These are phyloP conservation scores for Endocarpon pusillum DNA, from an alignment of 495 filamentous ascomycete species.

Conservation along the genomic window DNA sequence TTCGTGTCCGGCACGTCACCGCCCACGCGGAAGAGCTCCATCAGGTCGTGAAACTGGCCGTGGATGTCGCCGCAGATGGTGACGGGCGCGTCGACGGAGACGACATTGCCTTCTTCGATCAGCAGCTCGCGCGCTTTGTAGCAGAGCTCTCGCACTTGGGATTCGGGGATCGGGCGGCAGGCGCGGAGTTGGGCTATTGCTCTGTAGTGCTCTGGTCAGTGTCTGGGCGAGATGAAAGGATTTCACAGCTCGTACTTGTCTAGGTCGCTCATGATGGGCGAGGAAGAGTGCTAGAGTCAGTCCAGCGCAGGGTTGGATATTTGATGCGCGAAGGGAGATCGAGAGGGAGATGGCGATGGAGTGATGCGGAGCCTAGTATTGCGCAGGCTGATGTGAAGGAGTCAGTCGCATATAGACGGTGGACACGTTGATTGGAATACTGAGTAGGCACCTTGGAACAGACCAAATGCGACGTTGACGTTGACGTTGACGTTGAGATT, in stretches of 20 bases:
- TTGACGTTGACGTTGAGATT: no score
- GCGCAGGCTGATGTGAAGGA: no score
- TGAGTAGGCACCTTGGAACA: no score
- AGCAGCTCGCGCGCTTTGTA: constrained; percentile 94
- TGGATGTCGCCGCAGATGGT: constrained; percentile 99
- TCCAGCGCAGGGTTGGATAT: no score
- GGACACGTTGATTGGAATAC: no score
- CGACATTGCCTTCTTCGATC: constrained; percentile 96
- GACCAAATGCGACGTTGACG: no score
- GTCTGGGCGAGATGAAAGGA: background rate
- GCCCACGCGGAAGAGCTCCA: constrained; percentile 94
- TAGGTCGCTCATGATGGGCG: constrained; percentile 60
- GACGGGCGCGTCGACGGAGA: constrained; percentile 87
- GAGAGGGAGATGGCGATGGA: no score
- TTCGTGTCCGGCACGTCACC: constrained; percentile 94
- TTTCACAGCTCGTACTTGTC: constrained; percentile 42
- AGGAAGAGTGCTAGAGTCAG: constrained; percentile 2
- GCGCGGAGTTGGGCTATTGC: constrained; percentile 86
- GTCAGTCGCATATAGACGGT: no score
- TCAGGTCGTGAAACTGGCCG: constrained; percentile 94
- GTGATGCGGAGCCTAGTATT: no score
- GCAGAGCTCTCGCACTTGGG: constrained; percentile 87
- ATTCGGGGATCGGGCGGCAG: constrained; percentile 90
- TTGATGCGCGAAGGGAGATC: no score
- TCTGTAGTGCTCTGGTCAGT: constrained; percentile 37